Evolutionary conservation across 2,329 filamentous ascomycete species (phyloP).

Genomic region (Talaromyces amestolkiae): DNA sequence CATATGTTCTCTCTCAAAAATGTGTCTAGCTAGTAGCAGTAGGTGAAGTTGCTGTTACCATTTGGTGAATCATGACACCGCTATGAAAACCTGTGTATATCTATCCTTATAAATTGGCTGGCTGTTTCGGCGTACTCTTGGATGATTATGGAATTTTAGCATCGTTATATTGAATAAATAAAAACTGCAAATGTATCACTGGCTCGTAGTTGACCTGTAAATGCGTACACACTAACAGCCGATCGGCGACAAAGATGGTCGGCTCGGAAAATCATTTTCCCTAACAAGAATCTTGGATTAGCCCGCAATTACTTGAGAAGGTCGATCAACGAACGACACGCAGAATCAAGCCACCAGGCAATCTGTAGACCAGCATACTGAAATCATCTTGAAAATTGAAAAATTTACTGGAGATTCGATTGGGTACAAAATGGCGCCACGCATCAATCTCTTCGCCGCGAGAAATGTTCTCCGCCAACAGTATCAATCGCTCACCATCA

Average conservation of each 20-base stretch:
- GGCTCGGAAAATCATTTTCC: slow-evolving; percentile 28
- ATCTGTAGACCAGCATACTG: background rate
- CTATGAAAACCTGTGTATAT: background rate
- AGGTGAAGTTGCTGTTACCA: background rate
- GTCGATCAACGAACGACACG: background rate
- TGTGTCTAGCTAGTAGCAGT: background rate
- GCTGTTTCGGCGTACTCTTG: background rate
- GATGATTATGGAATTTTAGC: background rate
- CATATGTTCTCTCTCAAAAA: background rate
- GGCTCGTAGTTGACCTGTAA: background rate
- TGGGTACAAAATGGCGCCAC: slow-evolving; percentile 49
- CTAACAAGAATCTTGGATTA: slow-evolving; percentile 19
- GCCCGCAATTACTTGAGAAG: background rate
- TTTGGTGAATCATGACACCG: background rate
- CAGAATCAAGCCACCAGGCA: slow-evolving; percentile 3
- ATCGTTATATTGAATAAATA: background rate
- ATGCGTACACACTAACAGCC: background rate
- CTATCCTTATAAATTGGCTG: background rate
- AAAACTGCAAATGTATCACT: background rate
- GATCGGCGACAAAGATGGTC: background rate
- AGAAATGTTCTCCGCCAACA: slow-evolving; percentile 34
- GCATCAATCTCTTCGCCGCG: slow-evolving; percentile 50
- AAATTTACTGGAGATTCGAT: background rate
- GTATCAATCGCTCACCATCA: slow-evolving; percentile 24
- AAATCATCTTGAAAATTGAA: background rate